Evolutionary conservation across 768 basidiomycete genomes (phyloP).

Genomic region (Hemileccinum impolitum): DNA sequence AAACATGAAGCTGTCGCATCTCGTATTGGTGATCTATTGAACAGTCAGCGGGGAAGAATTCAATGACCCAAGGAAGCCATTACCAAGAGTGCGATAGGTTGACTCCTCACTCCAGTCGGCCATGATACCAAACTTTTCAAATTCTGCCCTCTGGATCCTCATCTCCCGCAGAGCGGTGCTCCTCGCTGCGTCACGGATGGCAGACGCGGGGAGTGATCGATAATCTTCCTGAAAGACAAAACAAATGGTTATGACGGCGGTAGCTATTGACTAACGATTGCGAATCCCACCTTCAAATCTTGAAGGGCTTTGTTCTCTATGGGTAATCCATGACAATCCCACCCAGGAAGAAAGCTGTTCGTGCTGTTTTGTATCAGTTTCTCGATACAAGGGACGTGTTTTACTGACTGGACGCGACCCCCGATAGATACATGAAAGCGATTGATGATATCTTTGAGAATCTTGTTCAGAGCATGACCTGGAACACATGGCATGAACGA

Average conservation of each 20-base stretch:
- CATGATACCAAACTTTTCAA: conserved; percentile 83
- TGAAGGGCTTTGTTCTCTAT: conserved; percentile 93
- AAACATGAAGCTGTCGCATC: conserved; percentile 80
- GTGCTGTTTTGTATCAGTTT: conserved; percentile 1
- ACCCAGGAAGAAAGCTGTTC: conserved; percentile 88
- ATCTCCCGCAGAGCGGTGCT: conserved; percentile 73
- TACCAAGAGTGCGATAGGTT: conserved; percentile 87
- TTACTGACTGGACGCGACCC: conserved; percentile 71
- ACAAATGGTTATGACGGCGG: not conserved
- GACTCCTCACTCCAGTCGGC: conserved; percentile 74
- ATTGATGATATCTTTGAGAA: conserved; percentile 93
- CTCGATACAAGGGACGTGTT: not conserved
- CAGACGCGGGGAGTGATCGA: conserved; percentile 48
- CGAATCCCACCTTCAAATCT: conserved; percentile 55
- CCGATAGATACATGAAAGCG: conserved; percentile 82
- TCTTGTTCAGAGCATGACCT: conserved; percentile 97
- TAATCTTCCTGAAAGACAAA: conserved; percentile 48
- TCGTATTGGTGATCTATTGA: conserved; percentile 78
- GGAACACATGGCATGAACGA: not conserved
- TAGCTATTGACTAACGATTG: not conserved
- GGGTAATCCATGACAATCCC: conserved; percentile 97
- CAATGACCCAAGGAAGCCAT: conserved; percentile 1
- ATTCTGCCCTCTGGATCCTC: conserved; percentile 72
- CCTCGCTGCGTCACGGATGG: conserved; percentile 69
- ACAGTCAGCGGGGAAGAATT: not conserved